Conservation (phyloP, 2,329 filamentous ascomycete species). For the Phialophora tarda region DNA sequence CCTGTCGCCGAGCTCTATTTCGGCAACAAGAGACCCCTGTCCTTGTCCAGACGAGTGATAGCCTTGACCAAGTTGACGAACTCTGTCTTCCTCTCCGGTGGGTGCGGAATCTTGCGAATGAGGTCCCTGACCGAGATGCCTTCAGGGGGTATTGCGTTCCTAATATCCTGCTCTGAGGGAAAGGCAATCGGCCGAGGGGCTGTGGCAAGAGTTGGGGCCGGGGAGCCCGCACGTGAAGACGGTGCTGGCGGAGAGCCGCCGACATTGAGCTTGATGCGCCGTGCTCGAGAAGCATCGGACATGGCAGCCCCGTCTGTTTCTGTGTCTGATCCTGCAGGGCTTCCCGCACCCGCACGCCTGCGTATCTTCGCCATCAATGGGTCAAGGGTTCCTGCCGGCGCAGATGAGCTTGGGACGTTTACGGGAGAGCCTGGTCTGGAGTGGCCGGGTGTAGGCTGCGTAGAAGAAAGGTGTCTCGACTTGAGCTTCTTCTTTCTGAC, state of each 20-base stretch:
- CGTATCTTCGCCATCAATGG: conserved; percentile 23
- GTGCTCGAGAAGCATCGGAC: conserved; percentile 34
- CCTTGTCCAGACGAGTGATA: conserved; percentile 32
- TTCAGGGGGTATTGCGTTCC: conserved; percentile 52
- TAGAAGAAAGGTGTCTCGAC: conserved; percentile 64
- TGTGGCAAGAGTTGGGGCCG: conserved; percentile 51
- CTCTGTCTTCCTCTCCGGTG: conserved; percentile 25
- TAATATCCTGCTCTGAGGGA: conserved; percentile 54
- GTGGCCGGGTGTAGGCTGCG: conserved; percentile 54
- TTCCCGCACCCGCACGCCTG: conserved; percentile 20
- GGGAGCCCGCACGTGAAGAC: conserved; percentile 65
- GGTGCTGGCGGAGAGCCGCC: conserved; percentile 40
- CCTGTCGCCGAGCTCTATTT: conserved; percentile 18
- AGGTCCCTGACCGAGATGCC: conserved; percentile 54
- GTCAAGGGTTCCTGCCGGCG: conserved; percentile 22
- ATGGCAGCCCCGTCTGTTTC: conserved; percentile 37
- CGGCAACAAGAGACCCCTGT: conserved; percentile 28
- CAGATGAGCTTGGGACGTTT: conserved; percentile 30
- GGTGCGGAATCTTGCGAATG: conserved; percentile 41
- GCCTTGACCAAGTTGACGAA: conserved; percentile 32
- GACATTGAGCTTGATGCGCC: conserved; percentile 36
- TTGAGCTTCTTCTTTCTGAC: conserved; percentile 69
- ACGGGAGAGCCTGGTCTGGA: conserved; percentile 39
- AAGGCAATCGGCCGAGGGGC: conserved; percentile 40
- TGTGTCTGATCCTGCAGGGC: conserved; percentile 33